Base-by-base conservation (phyloP, 1,284 basidiomycete genomes). In the Ceratobasidium sp. region DNA sequence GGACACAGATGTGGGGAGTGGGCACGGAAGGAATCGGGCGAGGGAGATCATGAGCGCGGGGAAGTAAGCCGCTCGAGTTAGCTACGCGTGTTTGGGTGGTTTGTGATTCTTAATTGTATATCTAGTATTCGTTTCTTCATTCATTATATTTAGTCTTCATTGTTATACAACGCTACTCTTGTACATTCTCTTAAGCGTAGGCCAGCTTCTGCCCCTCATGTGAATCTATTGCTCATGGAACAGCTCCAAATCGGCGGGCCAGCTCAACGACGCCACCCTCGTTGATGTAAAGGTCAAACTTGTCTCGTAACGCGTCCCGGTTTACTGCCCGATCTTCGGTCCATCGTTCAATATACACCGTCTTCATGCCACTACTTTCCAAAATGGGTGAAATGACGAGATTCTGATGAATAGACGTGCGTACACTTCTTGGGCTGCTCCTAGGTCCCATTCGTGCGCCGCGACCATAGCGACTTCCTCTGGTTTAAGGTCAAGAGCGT, bases 401-500 rank as follows among this genome's bases (percentile, higher is more conserved):
- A 33, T 49, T 26, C 26, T 11, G 4, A 53, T 7, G 11, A 26
- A 3, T 51, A 6, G 31, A 75, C 60, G 39, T 33, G 78, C 82
- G 51, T 75, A 83, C 82, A 79, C 79, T 7, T 77, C 75, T 20
- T 74, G 78, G 1, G 83, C 83, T 1, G 82, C 82, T 20, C 79
- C 77, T 7, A 83, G 75, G 66, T 83, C 83, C 35, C 82, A 81
- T 0, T 80, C 80, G 60, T 83, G 83, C 10, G 80, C 80, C 7
- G 83, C 83, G 5, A 82, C 81, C 81, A 83, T 82, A 3, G 80
- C 82, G 1, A 81, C 78, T 53, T 83, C 79, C 0, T 78, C 78
- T 0, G 80, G 78, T n/a, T 79, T 37, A 49, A 81, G 77, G 20
- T 79, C 76, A 8, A 82, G 77, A 0, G 80, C 56, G 0, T 51